These are phyloP conservation scores for Hypoxylon cercidicola DNA, from an alignment of 495 filamentous ascomycete genomes.

Conservation along the genomic window DNA sequence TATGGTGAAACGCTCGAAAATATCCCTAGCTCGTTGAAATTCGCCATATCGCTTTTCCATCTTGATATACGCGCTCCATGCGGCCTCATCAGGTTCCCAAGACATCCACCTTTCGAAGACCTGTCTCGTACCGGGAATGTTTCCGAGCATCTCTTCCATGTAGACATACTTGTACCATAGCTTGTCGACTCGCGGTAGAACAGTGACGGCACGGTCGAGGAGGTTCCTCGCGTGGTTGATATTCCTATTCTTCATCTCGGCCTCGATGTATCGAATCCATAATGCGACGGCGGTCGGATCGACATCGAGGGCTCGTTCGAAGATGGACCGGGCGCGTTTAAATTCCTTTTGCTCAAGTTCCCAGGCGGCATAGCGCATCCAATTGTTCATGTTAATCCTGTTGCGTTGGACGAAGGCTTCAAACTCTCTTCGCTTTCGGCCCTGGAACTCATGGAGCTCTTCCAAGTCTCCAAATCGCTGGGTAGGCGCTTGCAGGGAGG, in stretches of 20 bases:
- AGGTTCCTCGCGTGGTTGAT: constrained; percentile 98
- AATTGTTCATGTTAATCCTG: constrained; percentile 95
- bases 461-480: constrained; percentile 96
- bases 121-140: constrained; percentile 90
- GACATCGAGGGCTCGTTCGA: constrained; percentile 95
- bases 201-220: constrained; percentile 92
- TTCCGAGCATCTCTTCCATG: constrained; percentile 96
- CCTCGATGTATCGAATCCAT: constrained; percentile 91
- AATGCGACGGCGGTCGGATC: constrained; percentile 83
- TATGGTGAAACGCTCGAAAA: constrained; percentile 90
- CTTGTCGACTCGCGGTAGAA: constrained; percentile 90
- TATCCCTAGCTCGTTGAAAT: constrained; percentile 81
- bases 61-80: constrained; percentile 96
- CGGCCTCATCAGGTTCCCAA: constrained; percentile 96
- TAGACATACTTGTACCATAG: constrained; percentile 99
- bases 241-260: constrained; percentile 95
- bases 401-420: constrained; percentile 98
- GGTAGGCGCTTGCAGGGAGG: constrained; percentile 85
- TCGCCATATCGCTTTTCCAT: constrained; percentile 95
- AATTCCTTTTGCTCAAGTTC: constrained; percentile 99
- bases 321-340: constrained; percentile 92
- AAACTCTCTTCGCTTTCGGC: constrained; percentile 93
- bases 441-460: constrained; percentile 97
- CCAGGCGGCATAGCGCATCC: constrained; percentile 98
- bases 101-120: constrained; percentile 99